These are phyloP conservation scores for Eimeria tenella DNA, from an alignment of 169 alveolate species.

Conservation along the genomic window DNA sequence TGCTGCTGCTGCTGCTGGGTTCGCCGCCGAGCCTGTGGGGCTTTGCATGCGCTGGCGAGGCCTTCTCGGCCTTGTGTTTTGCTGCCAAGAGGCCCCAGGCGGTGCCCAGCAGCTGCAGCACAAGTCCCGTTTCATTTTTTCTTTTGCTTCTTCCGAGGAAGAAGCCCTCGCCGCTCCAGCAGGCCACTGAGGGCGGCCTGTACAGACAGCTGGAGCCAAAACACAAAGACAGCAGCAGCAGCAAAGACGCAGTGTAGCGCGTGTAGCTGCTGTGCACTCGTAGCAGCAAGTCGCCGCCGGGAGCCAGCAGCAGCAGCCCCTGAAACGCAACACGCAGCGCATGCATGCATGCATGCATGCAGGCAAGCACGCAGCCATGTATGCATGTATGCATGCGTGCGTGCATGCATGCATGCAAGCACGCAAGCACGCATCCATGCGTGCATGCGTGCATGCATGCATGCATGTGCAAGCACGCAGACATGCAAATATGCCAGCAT, in stretches of 20 bases:
- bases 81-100: neutral
- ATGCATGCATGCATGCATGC: no score
- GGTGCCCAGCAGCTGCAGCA: neutral
- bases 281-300: slow-evolving; percentile 30
- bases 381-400: no score
- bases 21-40: neutral
- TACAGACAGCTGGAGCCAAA: neutral
- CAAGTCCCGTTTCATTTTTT: neutral
- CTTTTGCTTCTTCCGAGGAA: slow-evolving; percentile 1
- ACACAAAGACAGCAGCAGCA: slow-evolving; percentile 12
- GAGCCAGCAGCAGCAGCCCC: neutral
- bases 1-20: neutral
- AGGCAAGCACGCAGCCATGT: no score
- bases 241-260: slow-evolving; percentile 36
- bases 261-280: slow-evolving; percentile 39
- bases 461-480: no score
- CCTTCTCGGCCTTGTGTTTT: neutral
- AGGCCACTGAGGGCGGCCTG: slow-evolving; percentile 20
- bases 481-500: no score
- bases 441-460: no score
- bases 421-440: no score
- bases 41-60: neutral
- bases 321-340: neutral
- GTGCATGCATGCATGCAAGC: no score
- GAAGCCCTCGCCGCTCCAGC: slow-evolving; percentile 22